Evolutionary conservation across 345 rosid genomes (phyloP), one percentile per base, ranked within the genome.

Genomic region (Noccaea bulbosa): DNA sequence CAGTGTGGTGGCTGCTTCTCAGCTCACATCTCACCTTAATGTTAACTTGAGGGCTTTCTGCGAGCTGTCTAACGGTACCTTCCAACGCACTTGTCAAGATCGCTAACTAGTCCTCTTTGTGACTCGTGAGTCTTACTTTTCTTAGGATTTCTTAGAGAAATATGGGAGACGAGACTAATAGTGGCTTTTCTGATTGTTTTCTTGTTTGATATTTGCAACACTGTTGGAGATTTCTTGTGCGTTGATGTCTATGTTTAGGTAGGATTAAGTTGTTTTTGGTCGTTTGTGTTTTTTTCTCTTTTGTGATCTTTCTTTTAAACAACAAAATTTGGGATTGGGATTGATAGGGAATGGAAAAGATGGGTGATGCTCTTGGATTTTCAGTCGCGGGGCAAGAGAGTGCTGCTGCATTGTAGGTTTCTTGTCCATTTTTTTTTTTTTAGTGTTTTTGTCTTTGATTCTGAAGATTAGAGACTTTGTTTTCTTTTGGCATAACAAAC

Each of bases 51-150:
- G 97, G 65, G 97, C 88, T 60, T 94, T 86, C 72, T 84, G 93
- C 79, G 96, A 91, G 89, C 80, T 94, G 88, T 86, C 89, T 87
- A 88, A 94, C 53, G 99, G 99, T 94, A 94, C 91, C 97, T 88
- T 91, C 88, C 47, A 76, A 79, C 90, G 95, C 71, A 77, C 97
- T 89, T 91, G 97, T 94, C 96, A 71, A 78, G 99, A 94, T 88
- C 95, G 99, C 96, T 94, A 94, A 47, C 73, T 91, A 73, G 80
- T 87, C 77, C 59, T 81, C 88, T 88, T 90, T 86, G 98, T 93
- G 97, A 87, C 91, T 91, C 83, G 98, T 93, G 97, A 87, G 92
- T 91, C 83, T 80, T 83, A 78, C 78, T 72, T 76, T 80, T 73
- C 84, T 72, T 83, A 82, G 85, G 94, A 78, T 51, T 61, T 33